Base-by-base conservation (phyloP, 225 moss, liverwort and hornwort genomes). In the Pseudisothecium myosuroides region DNA sequence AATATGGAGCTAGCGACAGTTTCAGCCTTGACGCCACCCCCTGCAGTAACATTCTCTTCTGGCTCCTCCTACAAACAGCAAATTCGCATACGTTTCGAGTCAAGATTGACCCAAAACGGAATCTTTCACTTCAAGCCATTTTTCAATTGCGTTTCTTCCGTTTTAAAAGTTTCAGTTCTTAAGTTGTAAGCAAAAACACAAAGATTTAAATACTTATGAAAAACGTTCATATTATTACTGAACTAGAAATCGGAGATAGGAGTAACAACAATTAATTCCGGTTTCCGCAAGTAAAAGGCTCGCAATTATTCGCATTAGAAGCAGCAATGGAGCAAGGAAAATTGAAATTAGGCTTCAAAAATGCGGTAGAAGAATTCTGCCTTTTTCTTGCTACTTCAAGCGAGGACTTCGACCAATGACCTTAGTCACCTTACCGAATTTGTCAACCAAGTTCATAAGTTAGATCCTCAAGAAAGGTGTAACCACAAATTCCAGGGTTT, bases 11-110 rank as follows among this genome's bases (percentile, higher is more conserved):
- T 63, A 87, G 88, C 52, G 34, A 83, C 64, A 49, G 47, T 71
- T 87, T 87, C 85, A 83, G 90, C 45, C 89, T 91, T 89, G 88
- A 84, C 71, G 87, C 43, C 85, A 90, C n/a, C 83, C 69, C 86
- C 83, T 77, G 83, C 32, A 79, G 19, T 55, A 86, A 85, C 86
- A 87, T 79, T 63, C 87, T 91, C 90, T 61, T 87, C 90, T 29
- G 79, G 55, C 67, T 92, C 91, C 89, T 84, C 89, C 92, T 94
- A 83, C 61, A 88, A 67, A 75, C 82, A 84, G 39, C 61, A 81
- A 75, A 84, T n/a, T 58, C 31, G 47, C 86, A 74, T 17, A 58
- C 52, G n/a, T 27, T 39, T 88, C 56, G 12, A 18, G 67, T 50
- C 71, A 87, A 47, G 41, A n/a, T 86, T 66, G 55, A 41, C 55